A percentile compares a stretch with the other conserved stretches of the same genome.
These are phyloP conservation scores for Lindgomyces ingoldianus DNA, from an alignment of 495 filamentous ascomycete species.

Conservation along the genomic window DNA sequence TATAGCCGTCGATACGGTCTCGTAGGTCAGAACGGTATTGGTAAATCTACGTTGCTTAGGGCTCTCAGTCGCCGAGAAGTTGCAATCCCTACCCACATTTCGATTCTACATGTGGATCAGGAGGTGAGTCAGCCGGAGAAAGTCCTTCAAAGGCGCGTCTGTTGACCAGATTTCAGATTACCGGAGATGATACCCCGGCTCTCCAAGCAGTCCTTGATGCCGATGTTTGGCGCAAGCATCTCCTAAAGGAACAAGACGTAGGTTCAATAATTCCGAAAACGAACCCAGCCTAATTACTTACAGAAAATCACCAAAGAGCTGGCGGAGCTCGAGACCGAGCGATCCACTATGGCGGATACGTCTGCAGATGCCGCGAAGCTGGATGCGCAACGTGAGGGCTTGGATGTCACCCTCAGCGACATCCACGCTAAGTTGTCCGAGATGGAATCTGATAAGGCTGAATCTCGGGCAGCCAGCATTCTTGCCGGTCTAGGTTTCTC, in stretches of 20 bases:
- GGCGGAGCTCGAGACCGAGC: slow-evolving; percentile 74
- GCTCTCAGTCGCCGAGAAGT: slow-evolving; percentile 93
- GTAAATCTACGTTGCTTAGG: slow-evolving; percentile 92
- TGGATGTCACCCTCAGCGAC: slow-evolving; percentile 85
- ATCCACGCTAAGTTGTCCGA: slow-evolving; percentile 90
- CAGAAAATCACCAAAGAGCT: slow-evolving; percentile 84
- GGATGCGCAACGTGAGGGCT: slow-evolving; percentile 82
- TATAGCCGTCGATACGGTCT: slow-evolving; percentile 95
- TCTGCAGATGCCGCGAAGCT: slow-evolving; percentile 80
- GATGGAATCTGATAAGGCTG: slow-evolving; percentile 99
- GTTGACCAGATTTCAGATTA: slow-evolving; percentile 60
- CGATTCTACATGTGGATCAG: slow-evolving; percentile 98
- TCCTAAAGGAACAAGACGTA: slow-evolving; percentile 85
- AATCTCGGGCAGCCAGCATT: slow-evolving; percentile 91
- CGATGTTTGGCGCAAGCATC: slow-evolving; percentile 97
- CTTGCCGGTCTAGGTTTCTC: slow-evolving; percentile 97
- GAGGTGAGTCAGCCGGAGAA: slow-evolving; percentile 60
- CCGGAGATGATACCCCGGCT: slow-evolving; percentile 92
- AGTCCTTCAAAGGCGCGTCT: neutral
- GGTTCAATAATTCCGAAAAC: slow-evolving; percentile 31
- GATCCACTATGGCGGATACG: slow-evolving; percentile 79
- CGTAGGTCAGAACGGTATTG: slow-evolving; percentile 98
- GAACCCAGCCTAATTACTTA: slow-evolving; percentile 26
- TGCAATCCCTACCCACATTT: slow-evolving; percentile 92
- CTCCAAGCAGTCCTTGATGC: slow-evolving; percentile 96